Base-by-base conservation (phyloP, 2,329 filamentous ascomycete genomes). In the Penicillium sp. region DNA sequence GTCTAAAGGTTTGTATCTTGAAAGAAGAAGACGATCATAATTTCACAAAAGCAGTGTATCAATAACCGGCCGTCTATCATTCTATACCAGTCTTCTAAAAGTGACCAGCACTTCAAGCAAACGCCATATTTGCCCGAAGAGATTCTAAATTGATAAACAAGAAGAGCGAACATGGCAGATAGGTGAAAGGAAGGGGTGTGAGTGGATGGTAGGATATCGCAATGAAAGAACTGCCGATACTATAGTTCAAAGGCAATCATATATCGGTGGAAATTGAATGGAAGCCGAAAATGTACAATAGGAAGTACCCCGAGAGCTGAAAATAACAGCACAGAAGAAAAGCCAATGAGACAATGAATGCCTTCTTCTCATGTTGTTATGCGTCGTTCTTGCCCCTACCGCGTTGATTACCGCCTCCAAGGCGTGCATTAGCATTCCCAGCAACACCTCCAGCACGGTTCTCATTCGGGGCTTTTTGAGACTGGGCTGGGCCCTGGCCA, bases 331-430 rank as follows among this genome's bases (percentile, higher is more conserved):
- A 23, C 4, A 33, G 8, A 29, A 50, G 48, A 21, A 7, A 21
- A 29, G 25, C 13, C 23, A 23, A 31, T n/a, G 19, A 31, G 25
- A 42, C 10, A 49, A 38, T 27, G 47, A 38, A 38, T 21, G 17
- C 23, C 4, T 41, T 39, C 35, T 19, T 50, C 36, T 31, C 19
- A 42, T 25, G 4, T 15, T 41, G 27, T 49, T 51, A 60, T 31
- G 49, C 58, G 8, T 61, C 61, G 13, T 63, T 62, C 45, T 59
- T 68, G 4, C 66, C 67, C 36, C 58, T 64, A 12, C 64, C 58
- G 23, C 65, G 61, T 31, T 61, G 53, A 2, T 50, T 55, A 1
- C 60, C 59, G 44, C 67, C 66, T 49, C 69, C 65, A n/a, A 70
- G 70, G 35, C 69, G 65, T 27, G 62, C 25, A 53, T 60, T 60